Conservation (phyloP, 1,284 basidiomycete genomes). For the Sanguinoderma infundibulare region DNA sequence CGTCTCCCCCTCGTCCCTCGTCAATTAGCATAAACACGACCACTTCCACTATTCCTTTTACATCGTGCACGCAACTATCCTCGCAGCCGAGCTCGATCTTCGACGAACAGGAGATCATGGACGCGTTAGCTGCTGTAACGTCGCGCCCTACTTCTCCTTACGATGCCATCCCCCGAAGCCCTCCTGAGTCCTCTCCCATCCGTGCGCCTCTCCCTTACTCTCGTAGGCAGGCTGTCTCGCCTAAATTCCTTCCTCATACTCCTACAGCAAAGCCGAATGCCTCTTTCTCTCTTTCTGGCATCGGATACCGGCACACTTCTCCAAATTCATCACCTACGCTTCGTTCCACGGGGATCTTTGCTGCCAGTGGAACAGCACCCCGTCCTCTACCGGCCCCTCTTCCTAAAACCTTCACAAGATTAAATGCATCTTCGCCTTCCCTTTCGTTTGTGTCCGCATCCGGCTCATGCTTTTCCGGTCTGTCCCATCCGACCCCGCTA, state of each 20-base stretch:
- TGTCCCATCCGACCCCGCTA: background rate
- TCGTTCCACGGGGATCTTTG: background rate
- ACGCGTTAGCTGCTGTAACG: slow-evolving; percentile 1
- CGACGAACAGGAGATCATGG: slow-evolving; percentile 20
- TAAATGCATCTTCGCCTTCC: background rate
- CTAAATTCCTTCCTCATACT: background rate
- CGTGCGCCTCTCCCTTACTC: background rate
- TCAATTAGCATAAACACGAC: background rate
- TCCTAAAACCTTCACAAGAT: background rate
- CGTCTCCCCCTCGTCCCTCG: background rate
- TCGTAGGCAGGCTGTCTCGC: no score
- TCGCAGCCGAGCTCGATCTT: slow-evolving; percentile 11
- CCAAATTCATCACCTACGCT: background rate
- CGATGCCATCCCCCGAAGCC: background rate
- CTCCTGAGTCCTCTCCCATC: background rate
- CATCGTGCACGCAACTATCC: background rate
- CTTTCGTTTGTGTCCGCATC: background rate
- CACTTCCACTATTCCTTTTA: background rate
- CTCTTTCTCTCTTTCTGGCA: background rate
- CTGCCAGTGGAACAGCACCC: background rate
- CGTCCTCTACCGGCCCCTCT: background rate
- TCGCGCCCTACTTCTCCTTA: background rate
- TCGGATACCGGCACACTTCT: background rate
- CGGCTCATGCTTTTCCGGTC: background rate
- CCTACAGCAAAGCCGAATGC: background rate